A percentile compares a stretch with the other conserved stretches of the same genome.
Conservation (phyloP, 768 basidiomycete genomes). For the Rickenella mellea region DNA sequence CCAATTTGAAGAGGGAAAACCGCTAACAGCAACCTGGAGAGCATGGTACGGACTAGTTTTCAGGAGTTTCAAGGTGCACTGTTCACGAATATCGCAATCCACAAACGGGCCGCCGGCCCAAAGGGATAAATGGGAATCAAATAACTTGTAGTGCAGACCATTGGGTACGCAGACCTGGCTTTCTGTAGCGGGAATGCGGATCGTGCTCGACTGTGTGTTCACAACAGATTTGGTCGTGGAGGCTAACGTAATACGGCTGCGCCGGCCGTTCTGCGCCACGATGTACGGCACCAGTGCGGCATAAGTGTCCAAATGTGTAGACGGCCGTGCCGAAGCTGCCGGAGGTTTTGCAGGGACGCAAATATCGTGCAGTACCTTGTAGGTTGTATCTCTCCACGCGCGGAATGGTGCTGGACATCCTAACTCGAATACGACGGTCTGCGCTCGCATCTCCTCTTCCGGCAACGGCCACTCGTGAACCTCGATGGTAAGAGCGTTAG, state of each 20-base stretch:
- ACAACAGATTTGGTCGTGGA: conserved; percentile 25
- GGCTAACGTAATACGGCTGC: conserved; percentile 24
- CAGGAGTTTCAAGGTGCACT: conserved; percentile 23
- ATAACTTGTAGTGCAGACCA: conserved; percentile 20
- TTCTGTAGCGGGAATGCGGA: conserved; percentile 10
- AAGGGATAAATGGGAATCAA: conserved; percentile 12
- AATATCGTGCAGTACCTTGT: conserved; percentile 26
- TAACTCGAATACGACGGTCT: conserved; percentile 33
- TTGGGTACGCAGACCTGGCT: conserved; percentile 18
- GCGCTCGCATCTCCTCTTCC: conserved; percentile 7
- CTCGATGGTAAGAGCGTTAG: conserved; percentile 16
- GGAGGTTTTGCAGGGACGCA: conserved; percentile 14
- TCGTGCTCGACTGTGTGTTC: conserved; percentile 20
- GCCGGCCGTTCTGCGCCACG: conserved; percentile 1
- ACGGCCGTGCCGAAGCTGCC: conserved; percentile 9
- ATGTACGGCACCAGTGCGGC: background rate
- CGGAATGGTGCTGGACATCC: conserved; percentile 27
- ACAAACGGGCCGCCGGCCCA: conserved; percentile 12
- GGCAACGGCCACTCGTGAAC: conserved; percentile 43
- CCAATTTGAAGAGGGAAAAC: conserved; percentile 30
- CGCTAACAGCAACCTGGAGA: conserved; percentile 26
- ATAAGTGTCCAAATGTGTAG: too few relatives aligned
- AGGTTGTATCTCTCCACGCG: conserved; percentile 35
- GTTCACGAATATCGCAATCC: conserved; percentile 8
- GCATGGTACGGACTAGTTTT: conserved; percentile 19